A percentile compares a stretch with the other conserved stretches of the same genome.
Evolutionary conservation across 169 alveolate genomes (phyloP).

Genomic region (Miamiensis avidus): DNA sequence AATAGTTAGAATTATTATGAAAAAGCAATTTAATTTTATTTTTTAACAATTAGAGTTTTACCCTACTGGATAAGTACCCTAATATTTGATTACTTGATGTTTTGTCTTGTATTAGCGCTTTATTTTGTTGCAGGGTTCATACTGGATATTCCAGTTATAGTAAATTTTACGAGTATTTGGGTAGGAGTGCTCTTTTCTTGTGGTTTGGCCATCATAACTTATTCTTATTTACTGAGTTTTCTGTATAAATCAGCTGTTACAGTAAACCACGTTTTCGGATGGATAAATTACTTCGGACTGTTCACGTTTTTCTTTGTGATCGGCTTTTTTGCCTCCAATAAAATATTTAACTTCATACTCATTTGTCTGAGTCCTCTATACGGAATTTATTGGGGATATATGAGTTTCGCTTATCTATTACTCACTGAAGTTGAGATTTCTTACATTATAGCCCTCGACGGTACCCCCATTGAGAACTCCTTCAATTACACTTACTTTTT

Average conservation of each 20-base stretch:
- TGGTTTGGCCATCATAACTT: neutral
- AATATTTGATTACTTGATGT: neutral
- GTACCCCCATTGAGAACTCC: neutral
- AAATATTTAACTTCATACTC: neutral
- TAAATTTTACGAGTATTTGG: neutral
- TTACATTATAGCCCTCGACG: neutral
- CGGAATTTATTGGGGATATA: neutral
- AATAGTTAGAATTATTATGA: neutral
- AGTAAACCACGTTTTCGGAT: neutral
- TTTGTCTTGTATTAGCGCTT: neutral
- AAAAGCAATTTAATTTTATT: too few relatives aligned
- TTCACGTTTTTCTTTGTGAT: too few relatives aligned
- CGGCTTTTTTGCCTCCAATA: neutral
- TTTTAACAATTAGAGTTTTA: too few relatives aligned
- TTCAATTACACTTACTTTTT: neutral
- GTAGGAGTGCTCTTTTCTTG: neutral
- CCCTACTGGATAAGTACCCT: neutral
- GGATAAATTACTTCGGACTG: neutral
- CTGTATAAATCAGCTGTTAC: neutral
- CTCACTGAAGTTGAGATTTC: neutral
- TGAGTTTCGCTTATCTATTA: neutral
- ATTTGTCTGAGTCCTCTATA: neutral
- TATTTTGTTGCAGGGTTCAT: neutral
- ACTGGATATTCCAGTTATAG: neutral
- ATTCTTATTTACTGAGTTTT: neutral